Evolutionary conservation across 495 filamentous ascomycete species (phyloP).

Genomic region (Aspergillus ellipticus): DNA sequence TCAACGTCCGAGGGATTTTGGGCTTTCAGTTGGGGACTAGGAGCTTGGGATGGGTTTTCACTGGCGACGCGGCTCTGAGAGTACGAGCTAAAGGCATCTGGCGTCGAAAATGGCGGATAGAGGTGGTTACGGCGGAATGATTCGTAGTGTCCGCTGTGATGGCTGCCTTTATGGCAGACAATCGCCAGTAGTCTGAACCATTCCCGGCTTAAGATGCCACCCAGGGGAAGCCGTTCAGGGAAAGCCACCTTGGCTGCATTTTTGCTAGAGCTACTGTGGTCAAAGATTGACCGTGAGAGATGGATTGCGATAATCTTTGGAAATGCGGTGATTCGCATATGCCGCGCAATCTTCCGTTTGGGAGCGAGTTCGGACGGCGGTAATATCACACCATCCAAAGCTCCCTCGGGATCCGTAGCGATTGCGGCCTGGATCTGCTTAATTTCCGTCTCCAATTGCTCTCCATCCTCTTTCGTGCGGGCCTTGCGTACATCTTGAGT

Average conservation of each 20-base stretch:
- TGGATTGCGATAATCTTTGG: constrained; percentile 89
- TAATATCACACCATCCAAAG: constrained; percentile 67
- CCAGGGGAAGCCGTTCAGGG: constrained; percentile 76
- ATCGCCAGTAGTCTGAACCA: constrained; percentile 83
- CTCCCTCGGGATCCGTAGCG: constrained; percentile 70
- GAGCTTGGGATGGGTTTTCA: constrained; percentile 41
- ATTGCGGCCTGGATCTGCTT: constrained; percentile 57
- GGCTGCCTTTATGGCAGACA: constrained; percentile 91
- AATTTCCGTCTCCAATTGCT: constrained; percentile 54
- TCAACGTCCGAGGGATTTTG: constrained; percentile 28
- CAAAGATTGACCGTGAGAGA: constrained; percentile 87
- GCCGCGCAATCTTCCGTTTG: constrained; percentile 76
- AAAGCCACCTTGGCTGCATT: constrained; percentile 93
- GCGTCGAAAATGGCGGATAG: constrained; percentile 75
- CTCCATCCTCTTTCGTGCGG: constrained; percentile 43
- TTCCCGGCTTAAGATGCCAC: constrained; percentile 70
- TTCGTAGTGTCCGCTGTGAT: constrained; percentile 96
- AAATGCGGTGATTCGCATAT: constrained; percentile 79
- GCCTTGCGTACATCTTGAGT: constrained; percentile 46
- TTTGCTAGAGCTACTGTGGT: constrained; percentile 75
- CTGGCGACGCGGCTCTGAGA: constrained; percentile 57
- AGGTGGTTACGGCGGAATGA: constrained; percentile 86
- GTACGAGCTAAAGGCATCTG: constrained; percentile 66
- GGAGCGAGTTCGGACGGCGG: constrained; percentile 71
- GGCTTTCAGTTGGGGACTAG: constrained; percentile 39